phyloP scores from a whole-genome alignment of 768 basidiomycete genomes.

The Russula sp. region DNA sequence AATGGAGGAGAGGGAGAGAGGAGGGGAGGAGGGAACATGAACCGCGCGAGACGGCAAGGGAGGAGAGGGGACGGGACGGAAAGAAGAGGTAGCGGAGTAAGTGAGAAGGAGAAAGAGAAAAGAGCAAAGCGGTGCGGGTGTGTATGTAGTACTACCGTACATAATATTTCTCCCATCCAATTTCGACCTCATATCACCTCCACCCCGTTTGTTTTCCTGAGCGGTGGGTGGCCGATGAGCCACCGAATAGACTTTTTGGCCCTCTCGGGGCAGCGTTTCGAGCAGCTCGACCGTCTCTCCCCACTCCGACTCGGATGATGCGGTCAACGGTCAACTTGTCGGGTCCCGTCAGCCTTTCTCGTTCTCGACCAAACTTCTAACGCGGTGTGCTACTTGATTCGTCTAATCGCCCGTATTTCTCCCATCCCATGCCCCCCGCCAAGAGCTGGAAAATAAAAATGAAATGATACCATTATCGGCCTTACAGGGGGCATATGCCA shows the following conservation, averaged over 20 bases:
- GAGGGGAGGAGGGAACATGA: conserved; percentile 8
- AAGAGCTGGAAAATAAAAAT: neutral
- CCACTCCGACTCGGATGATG: neutral
- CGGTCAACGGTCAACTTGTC: neutral
- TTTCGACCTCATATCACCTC: neutral
- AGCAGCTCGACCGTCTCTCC: neutral
- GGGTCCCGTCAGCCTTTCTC: neutral
- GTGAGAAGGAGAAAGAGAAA: neutral
- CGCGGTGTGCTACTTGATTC: conserved; percentile 3
- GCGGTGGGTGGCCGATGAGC: neutral
- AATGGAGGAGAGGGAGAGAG: neutral
- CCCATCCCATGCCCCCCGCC: too few relatives aligned
- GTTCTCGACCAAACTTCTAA: conserved; percentile 9
- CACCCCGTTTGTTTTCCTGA: neutral
- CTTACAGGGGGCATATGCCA: neutral
- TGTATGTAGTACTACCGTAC: conserved; percentile 9
- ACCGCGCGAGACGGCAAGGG: neutral
- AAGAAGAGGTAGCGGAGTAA: neutral
- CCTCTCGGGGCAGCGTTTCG: neutral
- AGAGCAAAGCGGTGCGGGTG: neutral
- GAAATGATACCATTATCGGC: neutral
- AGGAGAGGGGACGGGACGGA: neutral
- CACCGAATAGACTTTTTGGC: conserved; percentile 21
- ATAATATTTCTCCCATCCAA: conserved; percentile 9
- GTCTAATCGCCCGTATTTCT: neutral